Evolutionary conservation across 352 stramenopile genomes (phyloP), one percentile per base, ranked within the genome.

Genomic region (Pythium guiyangense): DNA sequence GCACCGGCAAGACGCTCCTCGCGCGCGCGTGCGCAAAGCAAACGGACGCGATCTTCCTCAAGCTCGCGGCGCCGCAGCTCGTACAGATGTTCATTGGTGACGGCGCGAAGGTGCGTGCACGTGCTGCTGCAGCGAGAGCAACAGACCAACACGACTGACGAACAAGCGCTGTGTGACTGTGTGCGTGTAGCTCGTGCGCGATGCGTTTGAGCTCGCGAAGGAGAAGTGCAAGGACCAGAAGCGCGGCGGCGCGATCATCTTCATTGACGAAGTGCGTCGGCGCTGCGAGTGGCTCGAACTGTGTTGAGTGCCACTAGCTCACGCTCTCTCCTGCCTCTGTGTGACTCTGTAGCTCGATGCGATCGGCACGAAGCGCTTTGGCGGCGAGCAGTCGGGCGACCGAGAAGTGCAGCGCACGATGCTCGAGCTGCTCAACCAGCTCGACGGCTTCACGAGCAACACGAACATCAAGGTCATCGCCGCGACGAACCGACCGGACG

Each of bases 81-180:
- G 97, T 99, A 35, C 87, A 98, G 71, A 99, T 99, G 96, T 99
- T 99, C 65, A 99, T 99, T 67, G 97, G 97, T 55, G 97, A 99
- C 60, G 97, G 97, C 29, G 96, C 97, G 15, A 99, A 90, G 69
- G 69, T 67, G 47, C 51, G 56, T 55, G 22, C 27, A 10, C 26
- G 40, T 54, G n/a, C 17, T 44, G 27, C 44, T 11, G 20, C 26
- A 35, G 25, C 44, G 25, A 49, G 6, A 17, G 29, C 2, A 9
- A 34, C 8, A 34, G 29, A 34, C 29, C 6, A 10, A 17, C 17
- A 15, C 11, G 6, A 43, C 14, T 52, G 43, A 26, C 31, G 4
- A 8, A 44, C 39, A 5, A 10, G 11, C 39, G 11, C 39, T 15
- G 11, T 44, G 11, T 44, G 17, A 15, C 3, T 5, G 11, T 22